Percentiles rank a stretch among this genome's conserved stretches.
Conservation (phyloP, 805 yeast genomes). For the Candida wancherniae region DNA sequence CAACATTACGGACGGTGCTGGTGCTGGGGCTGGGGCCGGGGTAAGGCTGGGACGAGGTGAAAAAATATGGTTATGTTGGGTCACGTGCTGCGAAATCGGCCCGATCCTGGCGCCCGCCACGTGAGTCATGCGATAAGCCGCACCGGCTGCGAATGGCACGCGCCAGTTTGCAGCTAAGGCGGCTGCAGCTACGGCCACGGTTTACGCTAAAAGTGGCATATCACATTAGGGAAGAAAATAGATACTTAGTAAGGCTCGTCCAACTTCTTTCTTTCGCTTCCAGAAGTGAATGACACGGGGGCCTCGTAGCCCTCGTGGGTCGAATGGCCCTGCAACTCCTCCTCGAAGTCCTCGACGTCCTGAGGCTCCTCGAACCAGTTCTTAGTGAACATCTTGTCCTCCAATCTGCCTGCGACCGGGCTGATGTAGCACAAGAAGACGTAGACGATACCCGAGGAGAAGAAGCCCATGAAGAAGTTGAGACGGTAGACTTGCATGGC, state of each 20-base stretch:
- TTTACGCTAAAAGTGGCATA: too few species aligned
- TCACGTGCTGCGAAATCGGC: slow-evolving; percentile 3
- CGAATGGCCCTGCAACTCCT: slow-evolving; percentile 30
- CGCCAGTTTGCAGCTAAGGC: too few species aligned
- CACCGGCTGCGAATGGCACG: too few species aligned
- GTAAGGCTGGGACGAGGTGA: background rate
- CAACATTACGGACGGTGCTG: slow-evolving; percentile 15
- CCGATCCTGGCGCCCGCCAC: slow-evolving; percentile 7
- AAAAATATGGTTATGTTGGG: slow-evolving; percentile 1
- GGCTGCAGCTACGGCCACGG: too few species aligned
- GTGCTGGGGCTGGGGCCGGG: background rate
- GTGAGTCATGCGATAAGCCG: too few species aligned
- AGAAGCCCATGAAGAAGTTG: slow-evolving; percentile 74
- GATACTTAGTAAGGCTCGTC: too few species aligned
- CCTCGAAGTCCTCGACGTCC: slow-evolving; percentile 61
- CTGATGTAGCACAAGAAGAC: slow-evolving; percentile 45
- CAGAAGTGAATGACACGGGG: slow-evolving; percentile 8
- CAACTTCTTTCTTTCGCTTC: slow-evolving; percentile 1
- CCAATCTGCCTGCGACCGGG: slow-evolving; percentile 45
- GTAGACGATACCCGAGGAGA: slow-evolving; percentile 53
- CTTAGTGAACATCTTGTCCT: slow-evolving; percentile 38
- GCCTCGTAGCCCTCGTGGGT: slow-evolving; percentile 19
- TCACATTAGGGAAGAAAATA: too few species aligned
- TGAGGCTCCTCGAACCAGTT: slow-evolving; percentile 62
- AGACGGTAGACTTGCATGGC: slow-evolving; percentile 70